Evolutionary conservation across 371 early-diverging fungal species (phyloP).

Genomic region (Zychaea mexicana): DNA sequence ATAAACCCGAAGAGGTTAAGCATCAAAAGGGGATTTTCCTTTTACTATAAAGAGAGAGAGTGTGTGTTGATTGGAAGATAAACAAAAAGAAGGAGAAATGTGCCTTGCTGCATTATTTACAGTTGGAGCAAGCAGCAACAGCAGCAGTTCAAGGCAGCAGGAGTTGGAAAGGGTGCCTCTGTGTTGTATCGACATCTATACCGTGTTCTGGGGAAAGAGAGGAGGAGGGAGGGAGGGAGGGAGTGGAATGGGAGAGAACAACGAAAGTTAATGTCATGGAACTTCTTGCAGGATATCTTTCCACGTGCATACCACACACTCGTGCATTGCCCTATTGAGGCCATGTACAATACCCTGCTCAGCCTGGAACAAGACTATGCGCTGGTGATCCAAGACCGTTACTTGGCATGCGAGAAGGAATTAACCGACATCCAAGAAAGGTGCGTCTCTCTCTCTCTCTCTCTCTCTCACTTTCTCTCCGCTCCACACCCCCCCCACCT

Average conservation of each 20-base stretch:
- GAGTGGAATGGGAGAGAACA: not conserved
- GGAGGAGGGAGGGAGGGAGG: not conserved
- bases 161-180: not conserved
- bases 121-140: too few relatives aligned
- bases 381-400: constrained; percentile 56
- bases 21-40: not conserved
- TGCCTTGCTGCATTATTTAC: too few relatives aligned
- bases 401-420: constrained; percentile 46
- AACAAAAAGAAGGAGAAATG: too few relatives aligned
- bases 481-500: not conserved
- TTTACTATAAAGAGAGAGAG: too few relatives aligned
- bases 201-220: not conserved
- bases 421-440: constrained; percentile 37
- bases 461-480: not conserved
- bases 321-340: constrained; percentile 60
- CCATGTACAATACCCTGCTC: constrained; percentile 69
- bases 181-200: too few relatives aligned
- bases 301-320: constrained; percentile 75
- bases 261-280: not conserved
- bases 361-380: constrained; percentile 71
- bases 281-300: constrained; percentile 57
- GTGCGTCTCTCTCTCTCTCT: constrained; percentile 16
- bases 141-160: too few relatives aligned
- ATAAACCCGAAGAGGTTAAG: constrained; percentile 50
- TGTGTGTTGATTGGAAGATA: too few relatives aligned